Evolutionary conservation across 1,284 basidiomycete genomes (phyloP), one percentile per base, ranked within the genome.

Genomic region (Vanrija sp.): DNA sequence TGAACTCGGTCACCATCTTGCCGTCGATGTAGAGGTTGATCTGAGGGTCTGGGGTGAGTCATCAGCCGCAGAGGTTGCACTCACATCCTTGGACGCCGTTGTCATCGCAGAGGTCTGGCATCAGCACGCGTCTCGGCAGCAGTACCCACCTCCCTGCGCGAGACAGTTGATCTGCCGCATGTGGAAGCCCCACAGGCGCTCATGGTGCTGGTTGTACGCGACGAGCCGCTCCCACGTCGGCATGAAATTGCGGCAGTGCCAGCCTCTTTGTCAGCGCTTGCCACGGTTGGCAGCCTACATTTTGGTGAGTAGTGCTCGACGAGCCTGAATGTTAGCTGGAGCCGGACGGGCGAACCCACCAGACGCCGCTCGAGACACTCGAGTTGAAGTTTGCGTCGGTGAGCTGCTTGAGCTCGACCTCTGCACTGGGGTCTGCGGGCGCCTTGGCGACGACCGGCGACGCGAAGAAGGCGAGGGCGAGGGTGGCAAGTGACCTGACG

Each of bases 101-200:
- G 18, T 80, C 77, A 46, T 79, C 76, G 71, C 92, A 96, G 6
- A 95, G 77, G 69, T 95, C 91, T 94, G 61, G 14, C 20, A 41
- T 43, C 25, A 47, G 43, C n/a, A 42, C 22, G 16, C 24, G 37
- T 19, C 54, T 41, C 37, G 45, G 24, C 9, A 8, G 16, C n/a
- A 10, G 10, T 38, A 77, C 86, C 59, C 57, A 88, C 90, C 91
- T 66, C 89, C 89, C 68, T 90, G 79, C 4, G 86, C 80, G 0
- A 85, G 80, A 68, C 93, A 96, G 73, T 95, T 85, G 41, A 96
- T 85, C 68, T 92, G 91, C 0, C 87, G 90, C 54, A 93, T 80
- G 51, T 83, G 81, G 12, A 95, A 83, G 9, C 80, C 79, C 0
- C 72, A 62, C 9, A 85, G 80, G 64, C 82, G 72, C 38, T 80